Conservation (phyloP, 1,284 basidiomycete genomes). For the Ceratobasidium sp. region DNA sequence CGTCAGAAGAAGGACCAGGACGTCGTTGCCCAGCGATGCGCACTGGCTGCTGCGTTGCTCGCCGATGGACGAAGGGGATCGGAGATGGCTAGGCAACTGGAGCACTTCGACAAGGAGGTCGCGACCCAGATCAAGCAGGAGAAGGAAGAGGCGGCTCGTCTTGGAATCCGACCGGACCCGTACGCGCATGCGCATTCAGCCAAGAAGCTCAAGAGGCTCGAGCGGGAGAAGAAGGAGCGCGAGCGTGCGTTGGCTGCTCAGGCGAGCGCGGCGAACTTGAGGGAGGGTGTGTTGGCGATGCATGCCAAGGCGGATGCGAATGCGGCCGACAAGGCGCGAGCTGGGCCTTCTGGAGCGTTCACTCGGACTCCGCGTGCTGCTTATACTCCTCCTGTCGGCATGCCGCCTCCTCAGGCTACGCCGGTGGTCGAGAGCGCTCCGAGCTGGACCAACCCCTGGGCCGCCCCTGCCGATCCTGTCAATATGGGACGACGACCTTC, state of each 20-base stretch:
- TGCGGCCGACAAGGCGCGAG: conserved; percentile 2
- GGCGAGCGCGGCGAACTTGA: conserved; percentile 16
- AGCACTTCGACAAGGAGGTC: conserved; percentile 41
- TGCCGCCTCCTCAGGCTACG: conserved; percentile 9
- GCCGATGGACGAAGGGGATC: conserved; percentile 41
- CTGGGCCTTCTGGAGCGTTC: conserved; percentile 14
- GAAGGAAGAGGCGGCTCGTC: conserved; percentile 40
- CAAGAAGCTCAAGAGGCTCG: conserved; percentile 42
- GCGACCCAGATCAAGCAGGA: conserved; percentile 43
- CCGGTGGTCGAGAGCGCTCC: conserved; percentile 18
- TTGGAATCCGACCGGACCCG: conserved; percentile 35
- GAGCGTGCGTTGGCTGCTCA: conserved; percentile 42
- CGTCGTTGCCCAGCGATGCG: conserved; percentile 40
- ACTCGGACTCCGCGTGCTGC: conserved; percentile 1
- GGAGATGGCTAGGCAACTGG: conserved; percentile 35
- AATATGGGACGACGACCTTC: conserved; percentile 42
- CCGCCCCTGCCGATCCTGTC: conserved; percentile 6
- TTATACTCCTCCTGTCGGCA: background rate
- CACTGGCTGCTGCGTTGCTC: conserved; percentile 33
- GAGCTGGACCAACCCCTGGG: conserved; percentile 44
- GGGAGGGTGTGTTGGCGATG: conserved; percentile 39
- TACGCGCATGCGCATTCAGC: conserved; percentile 40
- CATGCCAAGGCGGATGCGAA: conserved; percentile 39
- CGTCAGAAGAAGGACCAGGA: conserved; percentile 45
- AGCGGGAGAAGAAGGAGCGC: conserved; percentile 36